Base-by-base conservation (phyloP, 2,329 filamentous ascomycete species). In the Aspergillus terreus region DNA sequence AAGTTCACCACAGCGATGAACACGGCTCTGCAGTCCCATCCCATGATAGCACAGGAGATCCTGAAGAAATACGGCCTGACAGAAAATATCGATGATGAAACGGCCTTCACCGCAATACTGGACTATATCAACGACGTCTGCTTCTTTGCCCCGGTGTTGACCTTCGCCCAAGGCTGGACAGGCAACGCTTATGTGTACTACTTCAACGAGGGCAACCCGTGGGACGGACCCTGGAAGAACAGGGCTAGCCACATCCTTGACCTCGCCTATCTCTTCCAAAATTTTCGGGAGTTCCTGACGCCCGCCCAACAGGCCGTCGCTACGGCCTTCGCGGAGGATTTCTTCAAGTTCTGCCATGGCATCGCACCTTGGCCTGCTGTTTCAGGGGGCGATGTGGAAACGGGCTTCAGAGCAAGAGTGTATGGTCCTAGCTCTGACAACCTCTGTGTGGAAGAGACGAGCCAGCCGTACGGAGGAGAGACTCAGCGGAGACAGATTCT, bases 151-250 rank as follows among this genome's bases (percentile, higher is more conserved):
- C 69, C 78, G 0, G 71, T 71, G 0, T 54, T 73, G 14, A 64
- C 71, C 14, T 72, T 76, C 25, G 76, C 75, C 2, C 55, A 66
- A 44, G 62, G 65, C 23, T 74, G 66, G 66, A 58, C 57, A 0
- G 63, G 66, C 4, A 63, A 66, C 10, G 56, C 63, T 10, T 72
- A 72, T 51, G 63, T 73, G 5, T 76, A 76, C 54, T 68, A 72
- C 43, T 77, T 78, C 67, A 76, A 77, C 50, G 76, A 78, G 50
- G 66, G 64, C 0, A 79, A 78, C 52, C 74, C 75, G 0, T 79
- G 74, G 72, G 66, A 73, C 1, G 76, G 76, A 0, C 63, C 64
- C 1, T 73, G 58, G 62, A 69, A 74, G 51, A 73, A 71, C 1
- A 57, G 63, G 21, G 62, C 73, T 0, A 69, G 63, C 1, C 76